Conservation (phyloP, 805 yeast genomes). For the Candida maris region DNA sequence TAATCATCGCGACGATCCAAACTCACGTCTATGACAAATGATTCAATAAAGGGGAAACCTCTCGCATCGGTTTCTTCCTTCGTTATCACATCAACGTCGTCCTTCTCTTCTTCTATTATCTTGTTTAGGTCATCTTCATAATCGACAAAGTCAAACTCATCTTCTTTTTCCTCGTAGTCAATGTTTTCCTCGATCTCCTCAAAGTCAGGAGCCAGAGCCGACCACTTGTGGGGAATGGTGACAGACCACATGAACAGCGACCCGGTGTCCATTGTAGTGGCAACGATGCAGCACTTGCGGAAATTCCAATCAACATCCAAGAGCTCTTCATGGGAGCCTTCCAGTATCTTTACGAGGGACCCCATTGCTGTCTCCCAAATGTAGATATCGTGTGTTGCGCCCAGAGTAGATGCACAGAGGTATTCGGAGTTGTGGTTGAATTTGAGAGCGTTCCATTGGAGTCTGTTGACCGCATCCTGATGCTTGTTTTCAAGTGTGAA, state of each 20-base stretch:
- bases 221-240: slow-evolving; percentile 87
- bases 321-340: slow-evolving; percentile 87
- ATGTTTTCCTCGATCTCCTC: slow-evolving; percentile 91
- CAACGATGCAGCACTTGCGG: slow-evolving; percentile 65
- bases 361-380: slow-evolving; percentile 92
- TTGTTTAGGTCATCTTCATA: slow-evolving; percentile 62
- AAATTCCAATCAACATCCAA: slow-evolving; percentile 86
- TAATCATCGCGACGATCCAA: slow-evolving; percentile 11
- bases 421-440: slow-evolving; percentile 78
- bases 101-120: slow-evolving; percentile 60
- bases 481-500: slow-evolving; percentile 75
- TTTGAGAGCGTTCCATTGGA: slow-evolving; percentile 83
- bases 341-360: slow-evolving; percentile 80
- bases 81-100: slow-evolving; percentile 60
- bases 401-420: slow-evolving; percentile 83
- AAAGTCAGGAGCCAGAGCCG: slow-evolving; percentile 94
- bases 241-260: slow-evolving; percentile 78
- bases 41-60: slow-evolving; percentile 54
- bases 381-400: slow-evolving; percentile 84
- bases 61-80: slow-evolving; percentile 66
- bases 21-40: slow-evolving; percentile 51
- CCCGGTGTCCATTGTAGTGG: slow-evolving; percentile 86
- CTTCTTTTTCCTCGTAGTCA: slow-evolving; percentile 83
- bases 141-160: slow-evolving; percentile 80
- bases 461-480: slow-evolving; percentile 83